Conservation (phyloP, 163 green algal species). For the Scenedesmus sp. region DNA sequence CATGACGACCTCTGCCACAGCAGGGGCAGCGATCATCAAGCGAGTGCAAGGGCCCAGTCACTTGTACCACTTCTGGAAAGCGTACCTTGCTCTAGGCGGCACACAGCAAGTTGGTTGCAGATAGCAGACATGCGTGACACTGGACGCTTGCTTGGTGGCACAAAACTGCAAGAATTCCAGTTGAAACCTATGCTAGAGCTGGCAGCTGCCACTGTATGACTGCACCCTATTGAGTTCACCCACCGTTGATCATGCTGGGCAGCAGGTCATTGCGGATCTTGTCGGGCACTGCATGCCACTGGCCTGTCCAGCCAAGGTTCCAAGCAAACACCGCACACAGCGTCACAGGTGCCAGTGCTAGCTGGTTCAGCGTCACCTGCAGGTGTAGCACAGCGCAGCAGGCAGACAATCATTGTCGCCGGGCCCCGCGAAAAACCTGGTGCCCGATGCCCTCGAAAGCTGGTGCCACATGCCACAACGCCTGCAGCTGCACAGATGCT, state of each 20-base stretch:
- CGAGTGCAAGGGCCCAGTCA: too few relatives aligned
- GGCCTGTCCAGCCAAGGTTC: conserved; percentile 76
- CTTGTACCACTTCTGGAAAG: too few relatives aligned
- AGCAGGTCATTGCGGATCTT: conserved; percentile 79
- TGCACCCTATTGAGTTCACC: background rate
- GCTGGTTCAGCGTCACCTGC: conserved; percentile 83
- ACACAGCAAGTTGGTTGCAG: too few relatives aligned
- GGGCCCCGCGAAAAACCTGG: too few relatives aligned
- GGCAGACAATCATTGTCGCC: background rate
- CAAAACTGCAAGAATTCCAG: too few relatives aligned
- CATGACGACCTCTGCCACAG: too few relatives aligned
- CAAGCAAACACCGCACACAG: conserved; percentile 81
- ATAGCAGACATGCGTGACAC: too few relatives aligned
- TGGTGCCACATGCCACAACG: background rate
- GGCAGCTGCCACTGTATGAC: too few relatives aligned
- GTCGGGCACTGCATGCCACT: conserved; percentile 57
- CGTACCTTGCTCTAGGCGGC: background rate
- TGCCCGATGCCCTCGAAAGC: too few relatives aligned
- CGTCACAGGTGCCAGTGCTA: conserved; percentile 81
- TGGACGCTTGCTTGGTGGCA: too few relatives aligned
- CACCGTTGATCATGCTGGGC: conserved; percentile 81
- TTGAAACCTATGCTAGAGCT: background rate
- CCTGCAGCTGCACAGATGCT: background rate
- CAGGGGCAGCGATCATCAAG: too few relatives aligned
- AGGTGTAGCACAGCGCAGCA: background rate